These are phyloP conservation scores for Candida sanyaensis DNA, from an alignment of 1,139 yeast species.

Conservation along the genomic window DNA sequence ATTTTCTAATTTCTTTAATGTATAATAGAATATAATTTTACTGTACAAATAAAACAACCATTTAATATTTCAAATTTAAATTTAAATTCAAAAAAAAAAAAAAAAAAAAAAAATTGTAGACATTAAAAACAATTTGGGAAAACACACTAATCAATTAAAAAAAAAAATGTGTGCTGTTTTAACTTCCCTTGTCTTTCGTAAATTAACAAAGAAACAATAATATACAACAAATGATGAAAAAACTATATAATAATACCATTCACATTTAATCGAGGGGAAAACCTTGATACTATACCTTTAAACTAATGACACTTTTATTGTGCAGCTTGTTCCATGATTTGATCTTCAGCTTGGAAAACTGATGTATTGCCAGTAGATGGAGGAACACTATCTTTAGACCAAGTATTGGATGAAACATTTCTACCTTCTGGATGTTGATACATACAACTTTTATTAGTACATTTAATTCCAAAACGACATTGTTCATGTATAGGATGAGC, in stretches of 20 bases:
- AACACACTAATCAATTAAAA: too few species aligned
- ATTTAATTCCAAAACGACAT: slow-evolving; percentile 77
- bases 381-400: slow-evolving; percentile 34
- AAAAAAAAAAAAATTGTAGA: too few species aligned
- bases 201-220: background rate
- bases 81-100: too few species aligned
- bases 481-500: slow-evolving; percentile 77
- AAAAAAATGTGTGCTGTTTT: too few species aligned
- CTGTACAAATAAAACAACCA: background rate
- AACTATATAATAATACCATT: background rate
- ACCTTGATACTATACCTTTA: background rate
- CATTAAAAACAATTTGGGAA: too few species aligned
- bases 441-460: slow-evolving; percentile 69
- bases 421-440: slow-evolving; percentile 82
- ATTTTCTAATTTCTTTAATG: background rate
- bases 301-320: slow-evolving; percentile 27
- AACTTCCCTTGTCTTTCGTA: too few species aligned
- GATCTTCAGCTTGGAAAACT: slow-evolving; percentile 75
- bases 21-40: slow-evolving; percentile 1
- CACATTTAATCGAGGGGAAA: background rate
- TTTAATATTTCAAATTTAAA: background rate
- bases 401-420: slow-evolving; percentile 40
- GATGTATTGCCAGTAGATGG: too few species aligned
- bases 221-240: background rate
- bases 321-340: slow-evolving; percentile 71